Conservation (phyloP, 2,329 filamentous ascomycete genomes). For the Aspergillus awamori region DNA sequence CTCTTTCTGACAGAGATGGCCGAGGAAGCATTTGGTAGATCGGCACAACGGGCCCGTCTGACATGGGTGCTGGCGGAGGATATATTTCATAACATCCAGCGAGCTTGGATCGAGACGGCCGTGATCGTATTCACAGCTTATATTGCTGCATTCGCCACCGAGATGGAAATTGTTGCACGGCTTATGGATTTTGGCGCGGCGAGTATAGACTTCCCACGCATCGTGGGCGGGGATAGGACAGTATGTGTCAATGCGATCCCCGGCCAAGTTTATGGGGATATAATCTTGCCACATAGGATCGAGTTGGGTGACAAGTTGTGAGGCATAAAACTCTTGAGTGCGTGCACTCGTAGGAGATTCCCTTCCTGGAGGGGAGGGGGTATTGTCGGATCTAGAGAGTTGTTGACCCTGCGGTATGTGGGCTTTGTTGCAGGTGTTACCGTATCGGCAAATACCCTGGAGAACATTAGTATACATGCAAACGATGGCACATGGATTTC, state of each 20-base stretch:
- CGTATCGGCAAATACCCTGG: conserved; percentile 39
- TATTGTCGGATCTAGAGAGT: conserved; percentile 23
- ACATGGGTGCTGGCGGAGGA: conserved; percentile 51
- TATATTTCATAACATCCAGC: conserved; percentile 47
- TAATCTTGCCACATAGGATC: conserved; percentile 25
- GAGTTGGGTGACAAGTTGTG: conserved; percentile 20
- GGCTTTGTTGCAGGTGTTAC: conserved; percentile 34
- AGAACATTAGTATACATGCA: conserved; percentile 3
- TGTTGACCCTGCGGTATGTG: conserved; percentile 34
- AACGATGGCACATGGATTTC: too few species aligned
- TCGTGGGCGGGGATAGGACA: conserved; percentile 40
- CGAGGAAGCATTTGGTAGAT: conserved; percentile 47
- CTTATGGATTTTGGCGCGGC: conserved; percentile 43
- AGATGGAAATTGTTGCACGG: conserved; percentile 56
- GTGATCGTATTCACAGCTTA: conserved; percentile 52
- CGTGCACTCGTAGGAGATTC: conserved; percentile 9
- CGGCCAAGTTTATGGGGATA: conserved; percentile 53
- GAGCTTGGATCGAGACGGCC: conserved; percentile 43
- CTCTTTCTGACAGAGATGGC: conserved; percentile 47
- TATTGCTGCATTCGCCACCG: conserved; percentile 41
- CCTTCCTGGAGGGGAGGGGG: conserved; percentile 12
- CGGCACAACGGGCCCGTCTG: conserved; percentile 46
- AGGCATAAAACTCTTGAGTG: conserved; percentile 25
- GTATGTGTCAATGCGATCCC: conserved; percentile 52
- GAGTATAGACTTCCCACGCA: conserved; percentile 45